Base-by-base conservation (phyloP, 768 basidiomycete species). In the Amylocystis lapponica region DNA sequence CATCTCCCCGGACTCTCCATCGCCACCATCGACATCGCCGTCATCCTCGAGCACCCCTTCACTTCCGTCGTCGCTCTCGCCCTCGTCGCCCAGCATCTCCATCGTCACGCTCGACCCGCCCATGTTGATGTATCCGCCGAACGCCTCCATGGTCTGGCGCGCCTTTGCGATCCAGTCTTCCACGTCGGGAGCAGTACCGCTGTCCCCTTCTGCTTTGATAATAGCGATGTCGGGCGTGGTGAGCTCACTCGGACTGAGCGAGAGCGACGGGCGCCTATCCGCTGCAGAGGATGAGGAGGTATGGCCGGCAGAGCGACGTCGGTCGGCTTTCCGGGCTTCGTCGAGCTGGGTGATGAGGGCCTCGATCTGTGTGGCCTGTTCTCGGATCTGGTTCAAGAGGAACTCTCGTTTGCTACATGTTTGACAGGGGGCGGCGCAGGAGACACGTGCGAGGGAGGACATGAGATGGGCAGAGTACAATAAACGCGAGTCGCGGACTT, bases 141-240 rank as follows among this genome's bases (percentile, higher is more conserved):
- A 83, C 43, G 83, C 78, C 43, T 78, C 71, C 36, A 88, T 68
- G 27, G 76, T 81, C 46, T 79, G 75, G 39, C 79, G 75, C 0
- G 86, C 86, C 58, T 80, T 83, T 6, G 79, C 70, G 43, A 90
- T 80, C 87, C 87, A 90, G 47, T 84, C 78, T 50, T 79, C 74
- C 34, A 87, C 76, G 39, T 77, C 81, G 45, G 81, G 75, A 21
- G 33, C 22, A n/a, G 39, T 36, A 29, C 45, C 48, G 50, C 29
- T 46, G 57, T 20, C 20, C 55, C n/a, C n/a, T n/a, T n/a, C n/a
- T n/a, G n/a, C n/a, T n/a, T n/a, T n/a, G n/a, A n/a, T n/a, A n/a
- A 39, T n/a, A n/a, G n/a, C n/a, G n/a, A 39, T 37, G 37, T 41
- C 50, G 47, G 41, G 55, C 48, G 31, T 37, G 57, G 52, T 53